phyloP scores from a whole-genome alignment of 2,329 filamentous ascomycete species.

The Aspergillus sp. region DNA sequence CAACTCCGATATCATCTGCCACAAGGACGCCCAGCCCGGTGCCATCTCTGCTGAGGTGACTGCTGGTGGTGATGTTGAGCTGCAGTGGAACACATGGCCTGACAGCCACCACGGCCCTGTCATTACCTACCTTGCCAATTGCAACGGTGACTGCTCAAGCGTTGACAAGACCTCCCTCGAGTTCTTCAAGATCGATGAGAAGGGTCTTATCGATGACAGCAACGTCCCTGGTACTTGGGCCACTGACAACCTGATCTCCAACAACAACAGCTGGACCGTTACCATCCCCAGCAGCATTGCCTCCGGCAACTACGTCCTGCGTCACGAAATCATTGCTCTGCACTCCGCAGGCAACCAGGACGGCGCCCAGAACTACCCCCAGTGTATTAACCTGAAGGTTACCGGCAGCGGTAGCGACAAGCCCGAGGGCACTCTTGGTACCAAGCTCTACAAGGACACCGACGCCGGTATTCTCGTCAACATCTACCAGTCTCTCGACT shows the following conservation, averaged over 20 bases:
- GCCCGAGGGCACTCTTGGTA: conserved; percentile 48
- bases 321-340: conserved; percentile 53
- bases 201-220: conserved; percentile 46
- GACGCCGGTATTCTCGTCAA: conserved; percentile 58
- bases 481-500: conserved; percentile 49
- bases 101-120: conserved; percentile 60
- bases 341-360: conserved; percentile 43
- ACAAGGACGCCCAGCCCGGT: conserved; percentile 52
- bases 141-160: conserved; percentile 52
- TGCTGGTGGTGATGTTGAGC: conserved; percentile 55
- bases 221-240: conserved; percentile 50
- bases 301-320: conserved; percentile 50
- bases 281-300: conserved; percentile 44
- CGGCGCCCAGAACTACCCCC: conserved; percentile 53
- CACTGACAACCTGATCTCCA: conserved; percentile 48
- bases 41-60: conserved; percentile 50
- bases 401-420: conserved; percentile 48
- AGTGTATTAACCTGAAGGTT: conserved; percentile 58
- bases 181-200: conserved; percentile 61
- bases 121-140: conserved; percentile 60
- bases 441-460: conserved; percentile 51
- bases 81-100: conserved; percentile 66
- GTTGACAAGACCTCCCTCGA: conserved; percentile 51
- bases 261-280: conserved; percentile 49
- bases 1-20: conserved; percentile 56